phyloP scores from a whole-genome alignment of 2,329 filamentous ascomycete genomes.

The Aspergillus pseudoviridinutans region DNA sequence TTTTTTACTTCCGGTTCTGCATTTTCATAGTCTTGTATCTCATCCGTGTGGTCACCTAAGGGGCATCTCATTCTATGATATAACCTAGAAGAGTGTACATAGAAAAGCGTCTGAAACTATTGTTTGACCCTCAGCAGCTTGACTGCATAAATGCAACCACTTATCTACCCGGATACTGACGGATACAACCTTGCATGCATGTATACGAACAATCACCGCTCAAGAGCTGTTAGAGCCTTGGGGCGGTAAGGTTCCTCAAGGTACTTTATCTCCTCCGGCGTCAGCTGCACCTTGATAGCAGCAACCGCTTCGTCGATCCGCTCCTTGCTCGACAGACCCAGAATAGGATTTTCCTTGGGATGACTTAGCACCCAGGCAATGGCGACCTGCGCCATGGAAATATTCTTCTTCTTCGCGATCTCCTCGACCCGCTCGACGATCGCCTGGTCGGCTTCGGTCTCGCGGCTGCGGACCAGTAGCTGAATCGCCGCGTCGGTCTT shows the following conservation, averaged over 20 bases:
- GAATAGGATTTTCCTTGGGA: constrained; percentile 54
- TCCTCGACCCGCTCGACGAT: constrained; percentile 56
- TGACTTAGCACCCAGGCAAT: constrained; percentile 59
- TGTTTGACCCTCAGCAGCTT: background rate
- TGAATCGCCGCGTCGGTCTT: constrained; percentile 42
- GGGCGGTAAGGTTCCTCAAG: constrained; percentile 60
- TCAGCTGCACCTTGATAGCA: constrained; percentile 46
- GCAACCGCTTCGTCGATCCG: constrained; percentile 61
- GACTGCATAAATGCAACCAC: background rate
- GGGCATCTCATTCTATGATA: background rate
- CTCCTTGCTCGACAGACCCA: constrained; percentile 56
- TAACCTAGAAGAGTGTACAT: background rate
- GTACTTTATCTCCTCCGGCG: constrained; percentile 57
- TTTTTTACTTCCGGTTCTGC: background rate
- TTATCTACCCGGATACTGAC: background rate
- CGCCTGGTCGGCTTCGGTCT: constrained; percentile 47
- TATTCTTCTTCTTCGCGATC: constrained; percentile 53
- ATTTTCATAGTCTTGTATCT: background rate
- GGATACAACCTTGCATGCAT: background rate
- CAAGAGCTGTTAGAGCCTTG: constrained; percentile 35
- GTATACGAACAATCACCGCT: constrained; percentile 17
- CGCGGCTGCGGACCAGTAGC: constrained; percentile 38
- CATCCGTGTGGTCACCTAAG: background rate
- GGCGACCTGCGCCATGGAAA: constrained; percentile 62
- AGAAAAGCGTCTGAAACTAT: background rate